Percentiles rank a stretch among this genome's conserved stretches.
Evolutionary conservation across 257 asterid genomes (phyloP).

Genomic region (Nicotiana undulata): DNA sequence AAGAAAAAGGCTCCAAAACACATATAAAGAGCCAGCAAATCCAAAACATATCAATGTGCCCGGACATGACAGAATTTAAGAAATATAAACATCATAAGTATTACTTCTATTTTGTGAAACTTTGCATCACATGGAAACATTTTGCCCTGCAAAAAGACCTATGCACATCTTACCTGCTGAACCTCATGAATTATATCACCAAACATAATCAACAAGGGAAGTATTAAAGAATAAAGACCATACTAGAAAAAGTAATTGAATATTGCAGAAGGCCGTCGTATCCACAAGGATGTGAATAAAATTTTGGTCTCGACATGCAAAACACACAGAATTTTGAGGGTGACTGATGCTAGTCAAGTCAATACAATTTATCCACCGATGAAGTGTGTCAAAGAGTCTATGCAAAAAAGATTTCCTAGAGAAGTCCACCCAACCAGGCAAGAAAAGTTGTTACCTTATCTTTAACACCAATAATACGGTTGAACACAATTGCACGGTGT

Average conservation of each 20-base stretch:
- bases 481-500: slow-evolving; percentile 81
- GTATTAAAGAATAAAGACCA: background rate
- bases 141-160: background rate
- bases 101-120: background rate
- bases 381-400: background rate
- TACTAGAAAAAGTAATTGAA: background rate
- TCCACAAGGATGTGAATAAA: background rate
- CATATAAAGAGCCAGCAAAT: background rate
- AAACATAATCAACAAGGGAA: background rate
- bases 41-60: background rate
- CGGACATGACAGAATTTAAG: background rate
- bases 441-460: slow-evolving; percentile 47
- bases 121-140: background rate
- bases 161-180: background rate
- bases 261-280: background rate
- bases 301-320: background rate
- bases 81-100: background rate
- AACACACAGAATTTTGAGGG: background rate
- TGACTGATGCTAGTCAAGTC: background rate
- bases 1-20: background rate
- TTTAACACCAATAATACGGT: slow-evolving; percentile 61
- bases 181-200: background rate
- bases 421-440: background rate
- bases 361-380: background rate
- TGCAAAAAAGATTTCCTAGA: background rate